Conservation (phyloP, 2,329 filamentous ascomycete genomes). For the Ophidiomyces ophidiicola region DNA sequence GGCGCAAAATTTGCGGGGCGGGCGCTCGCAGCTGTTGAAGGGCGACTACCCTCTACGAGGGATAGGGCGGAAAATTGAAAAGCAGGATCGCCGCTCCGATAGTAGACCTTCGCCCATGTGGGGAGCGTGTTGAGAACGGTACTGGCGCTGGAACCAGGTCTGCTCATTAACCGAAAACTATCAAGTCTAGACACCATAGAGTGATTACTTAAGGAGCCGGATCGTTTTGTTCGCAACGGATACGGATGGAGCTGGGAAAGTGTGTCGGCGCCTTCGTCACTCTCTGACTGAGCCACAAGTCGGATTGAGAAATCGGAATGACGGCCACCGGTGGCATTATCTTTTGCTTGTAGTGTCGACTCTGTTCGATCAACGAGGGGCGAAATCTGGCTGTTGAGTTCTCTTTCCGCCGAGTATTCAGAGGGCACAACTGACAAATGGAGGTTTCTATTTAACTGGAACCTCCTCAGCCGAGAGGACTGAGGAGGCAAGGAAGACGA, state of each 20-base stretch:
- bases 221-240: conserved; percentile 21
- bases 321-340: conserved; percentile 13
- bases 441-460: conserved; percentile 30
- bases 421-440: conserved; percentile 37
- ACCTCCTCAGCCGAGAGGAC: conserved; percentile 24
- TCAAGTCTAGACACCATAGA: conserved; percentile 34
- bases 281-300: conserved; percentile 25
- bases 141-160: conserved; percentile 36
- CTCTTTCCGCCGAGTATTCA: conserved; percentile 29
- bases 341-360: background rate
- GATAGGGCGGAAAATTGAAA: conserved; percentile 35
- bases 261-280: conserved; percentile 28
- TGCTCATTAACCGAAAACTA: conserved; percentile 25
- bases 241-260: conserved; percentile 25
- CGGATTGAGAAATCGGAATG: conserved; percentile 23
- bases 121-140: conserved; percentile 35
- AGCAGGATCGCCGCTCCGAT: conserved; percentile 51
- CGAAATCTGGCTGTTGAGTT: conserved; percentile 19
- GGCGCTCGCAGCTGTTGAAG: conserved; percentile 25
- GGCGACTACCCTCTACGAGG: conserved; percentile 24
- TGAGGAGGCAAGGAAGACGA: conserved; percentile 19
- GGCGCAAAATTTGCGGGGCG: conserved; percentile 18
- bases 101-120: conserved; percentile 51
- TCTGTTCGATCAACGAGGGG: conserved; percentile 14
- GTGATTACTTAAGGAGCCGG: conserved; percentile 28